Conservation (phyloP, 1,284 basidiomycete species). For the Moesziomyces aphidis region DNA sequence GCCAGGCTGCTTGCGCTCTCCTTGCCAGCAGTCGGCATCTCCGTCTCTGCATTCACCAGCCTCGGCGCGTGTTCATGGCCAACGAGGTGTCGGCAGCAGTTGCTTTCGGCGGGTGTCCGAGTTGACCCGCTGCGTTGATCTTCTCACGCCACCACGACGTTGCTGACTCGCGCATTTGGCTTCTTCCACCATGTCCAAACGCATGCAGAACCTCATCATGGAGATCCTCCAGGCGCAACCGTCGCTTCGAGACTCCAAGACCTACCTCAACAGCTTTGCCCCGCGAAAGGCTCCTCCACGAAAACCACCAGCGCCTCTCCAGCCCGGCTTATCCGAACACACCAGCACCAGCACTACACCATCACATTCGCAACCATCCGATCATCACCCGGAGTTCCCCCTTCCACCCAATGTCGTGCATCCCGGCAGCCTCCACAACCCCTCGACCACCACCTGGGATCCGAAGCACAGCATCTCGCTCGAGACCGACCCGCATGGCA, state of each 20-base stretch:
- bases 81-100: background rate
- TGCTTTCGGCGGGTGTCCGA: background rate
- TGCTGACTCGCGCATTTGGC: background rate
- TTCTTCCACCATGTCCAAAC: conserved; percentile 53
- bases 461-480: conserved; percentile 31
- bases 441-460: conserved; percentile 46
- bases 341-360: conserved; percentile 15
- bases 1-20: no score
- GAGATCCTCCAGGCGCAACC: conserved; percentile 94
- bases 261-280: conserved; percentile 86
- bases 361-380: conserved; percentile 6
- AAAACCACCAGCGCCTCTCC: conserved; percentile 13
- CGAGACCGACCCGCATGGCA: conserved; percentile 20
- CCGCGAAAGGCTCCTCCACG: conserved; percentile 53
- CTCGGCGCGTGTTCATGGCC: no score
- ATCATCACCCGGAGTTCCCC: conserved; percentile 36
- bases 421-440: conserved; percentile 43
- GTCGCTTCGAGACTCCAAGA: conserved; percentile 87
- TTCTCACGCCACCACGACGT: background rate
- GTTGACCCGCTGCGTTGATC: background rate
- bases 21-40: no score
- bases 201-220: conserved; percentile 89
- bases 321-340: conserved; percentile 6
- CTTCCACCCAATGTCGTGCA: conserved; percentile 37
- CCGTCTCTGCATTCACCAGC: no score